A percentile compares a stretch with the other conserved stretches of the same genome.
These are phyloP conservation scores for Verticillium klebahnii DNA, from an alignment of 2,329 filamentous ascomycete genomes.

Conservation along the genomic window DNA sequence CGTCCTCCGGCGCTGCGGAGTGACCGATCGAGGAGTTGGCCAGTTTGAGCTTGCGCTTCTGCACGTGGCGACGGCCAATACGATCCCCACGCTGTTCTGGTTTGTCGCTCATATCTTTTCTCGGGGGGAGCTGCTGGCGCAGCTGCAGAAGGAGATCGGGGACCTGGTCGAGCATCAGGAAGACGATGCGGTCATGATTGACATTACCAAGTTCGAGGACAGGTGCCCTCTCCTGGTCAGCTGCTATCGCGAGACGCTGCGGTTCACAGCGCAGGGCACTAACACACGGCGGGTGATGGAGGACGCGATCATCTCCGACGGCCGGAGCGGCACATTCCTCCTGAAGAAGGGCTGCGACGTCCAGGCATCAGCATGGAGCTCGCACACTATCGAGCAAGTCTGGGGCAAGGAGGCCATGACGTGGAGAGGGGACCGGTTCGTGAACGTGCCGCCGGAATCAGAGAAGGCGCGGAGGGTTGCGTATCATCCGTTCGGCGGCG, in stretches of 20 bases:
- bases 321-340: slow-evolving; percentile 15
- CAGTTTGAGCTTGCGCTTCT: slow-evolving; percentile 24
- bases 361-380: slow-evolving; percentile 18
- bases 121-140: slow-evolving; percentile 16
- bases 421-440: slow-evolving; percentile 11
- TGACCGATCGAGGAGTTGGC: slow-evolving; percentile 19
- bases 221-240: slow-evolving; percentile 35
- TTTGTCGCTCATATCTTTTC: slow-evolving; percentile 24
- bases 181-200: slow-evolving; percentile 20
- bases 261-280: slow-evolving; percentile 30
- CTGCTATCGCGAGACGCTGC: slow-evolving; percentile 37
- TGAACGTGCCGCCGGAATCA: slow-evolving; percentile 9
- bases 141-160: slow-evolving; percentile 24
- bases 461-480: slow-evolving; percentile 18
- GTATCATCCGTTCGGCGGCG: slow-evolving; percentile 25
- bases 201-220: slow-evolving; percentile 27
- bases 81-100: slow-evolving; percentile 32
- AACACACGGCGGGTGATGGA: slow-evolving; percentile 31
- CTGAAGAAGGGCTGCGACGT: slow-evolving; percentile 20
- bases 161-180: not conserved
- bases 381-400: slow-evolving; percentile 14
- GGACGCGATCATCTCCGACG: slow-evolving; percentile 28
- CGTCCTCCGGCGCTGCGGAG: slow-evolving; percentile 22
- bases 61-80: slow-evolving; percentile 27
- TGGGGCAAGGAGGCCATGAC: slow-evolving; percentile 18